Conservation (phyloP, 345 rosid genomes). For the Heritiera fomes region DNA sequence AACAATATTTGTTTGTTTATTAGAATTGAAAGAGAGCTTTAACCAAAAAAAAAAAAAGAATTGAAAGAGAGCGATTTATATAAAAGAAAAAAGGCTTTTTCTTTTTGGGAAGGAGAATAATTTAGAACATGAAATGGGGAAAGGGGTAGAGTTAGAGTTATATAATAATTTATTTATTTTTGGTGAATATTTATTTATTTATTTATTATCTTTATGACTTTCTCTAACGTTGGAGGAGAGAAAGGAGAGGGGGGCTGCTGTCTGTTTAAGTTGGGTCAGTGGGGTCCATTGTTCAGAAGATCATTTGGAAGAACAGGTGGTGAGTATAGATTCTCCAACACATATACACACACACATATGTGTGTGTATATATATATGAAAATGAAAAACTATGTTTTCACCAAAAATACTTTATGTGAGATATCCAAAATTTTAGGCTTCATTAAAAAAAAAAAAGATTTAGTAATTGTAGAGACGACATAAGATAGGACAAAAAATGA, state of each 20-base stretch:
- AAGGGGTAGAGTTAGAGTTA: not conserved
- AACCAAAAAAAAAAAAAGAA: not conserved
- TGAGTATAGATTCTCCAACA: too few species aligned
- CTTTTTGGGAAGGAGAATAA: not conserved
- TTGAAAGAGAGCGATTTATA: not conserved
- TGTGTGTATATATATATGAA: too few species aligned
- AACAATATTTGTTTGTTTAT: constrained; percentile 6
- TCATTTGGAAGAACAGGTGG: constrained; percentile 16
- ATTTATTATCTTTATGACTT: not conserved
- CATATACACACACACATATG: too few species aligned
- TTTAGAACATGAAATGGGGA: not conserved
- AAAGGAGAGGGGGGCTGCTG: not conserved
- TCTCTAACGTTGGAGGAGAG: not conserved
- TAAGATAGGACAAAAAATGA: too few species aligned
- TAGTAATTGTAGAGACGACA: too few species aligned
- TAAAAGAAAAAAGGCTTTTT: not conserved
- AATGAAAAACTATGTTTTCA: too few species aligned
- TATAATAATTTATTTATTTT: not conserved
- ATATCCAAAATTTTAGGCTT: too few species aligned
- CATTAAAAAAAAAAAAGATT: too few species aligned
- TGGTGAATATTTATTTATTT: too few species aligned
- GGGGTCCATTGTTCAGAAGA: constrained; percentile 33
- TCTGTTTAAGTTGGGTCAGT: constrained; percentile 7
- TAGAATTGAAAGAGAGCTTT: not conserved
- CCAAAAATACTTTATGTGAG: too few species aligned